These are phyloP conservation scores for Avicennia marina DNA, from an alignment of 257 asterid species.

Conservation along the genomic window DNA sequence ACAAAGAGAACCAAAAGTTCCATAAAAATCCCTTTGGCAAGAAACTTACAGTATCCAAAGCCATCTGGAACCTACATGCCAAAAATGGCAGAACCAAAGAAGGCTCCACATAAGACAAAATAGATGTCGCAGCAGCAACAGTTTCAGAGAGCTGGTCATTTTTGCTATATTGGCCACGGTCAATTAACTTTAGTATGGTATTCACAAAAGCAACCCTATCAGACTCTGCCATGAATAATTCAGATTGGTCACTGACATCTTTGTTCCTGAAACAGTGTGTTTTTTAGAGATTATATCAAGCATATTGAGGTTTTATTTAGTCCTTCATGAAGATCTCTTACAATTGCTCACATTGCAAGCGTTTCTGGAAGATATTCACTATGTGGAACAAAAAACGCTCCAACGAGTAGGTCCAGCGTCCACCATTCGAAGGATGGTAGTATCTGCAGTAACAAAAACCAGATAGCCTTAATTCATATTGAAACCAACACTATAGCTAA, in stretches of 20 bases:
- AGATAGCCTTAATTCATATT: constrained; percentile 3
- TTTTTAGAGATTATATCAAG: constrained; percentile 24
- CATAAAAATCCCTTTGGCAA: constrained; percentile 1
- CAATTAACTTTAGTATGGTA: constrained; percentile 74
- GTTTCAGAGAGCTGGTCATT: constrained; percentile 88
- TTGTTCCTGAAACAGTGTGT: constrained; percentile 56
- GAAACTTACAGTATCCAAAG: constrained; percentile 92
- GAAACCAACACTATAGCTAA: constrained; percentile 12
- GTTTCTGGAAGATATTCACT: constrained; percentile 72
- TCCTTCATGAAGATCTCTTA: constrained; percentile 37
- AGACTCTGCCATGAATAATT: constrained; percentile 48
- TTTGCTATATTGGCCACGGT: constrained; percentile 99
- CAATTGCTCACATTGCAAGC: constrained; percentile 89
- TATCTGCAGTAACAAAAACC: constrained; percentile 45
- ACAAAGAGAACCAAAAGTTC: not conserved
- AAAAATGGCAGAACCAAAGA: constrained; percentile 89
- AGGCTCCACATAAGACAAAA: constrained; percentile 91
- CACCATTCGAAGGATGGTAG: constrained; percentile 99
- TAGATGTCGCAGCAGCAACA: constrained; percentile 89
- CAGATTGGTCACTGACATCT: constrained; percentile 45
- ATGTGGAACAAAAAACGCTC: constrained; percentile 82
- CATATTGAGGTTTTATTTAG: constrained; percentile 2
- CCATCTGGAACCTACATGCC: constrained; percentile 93
- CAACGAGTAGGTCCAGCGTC: constrained; percentile 92
- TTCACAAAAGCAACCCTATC: constrained; percentile 81